Conservation (phyloP, 2,329 filamentous ascomycete species). For the Trichoderma sp. region DNA sequence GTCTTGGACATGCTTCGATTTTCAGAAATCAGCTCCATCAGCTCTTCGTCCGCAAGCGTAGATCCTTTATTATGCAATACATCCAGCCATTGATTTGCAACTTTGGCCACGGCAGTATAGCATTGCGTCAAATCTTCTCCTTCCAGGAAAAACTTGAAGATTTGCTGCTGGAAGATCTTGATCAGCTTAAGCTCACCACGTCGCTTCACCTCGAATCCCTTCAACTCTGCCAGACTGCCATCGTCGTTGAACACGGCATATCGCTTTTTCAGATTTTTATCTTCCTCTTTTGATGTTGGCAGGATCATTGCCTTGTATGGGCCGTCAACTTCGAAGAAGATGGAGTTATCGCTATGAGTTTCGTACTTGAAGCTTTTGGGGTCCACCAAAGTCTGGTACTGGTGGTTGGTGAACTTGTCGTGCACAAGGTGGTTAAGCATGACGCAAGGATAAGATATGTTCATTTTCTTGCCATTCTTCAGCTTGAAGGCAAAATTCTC, state of each 20-base stretch:
- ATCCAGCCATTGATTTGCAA: conserved; percentile 95
- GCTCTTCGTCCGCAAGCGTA: conserved; percentile 90
- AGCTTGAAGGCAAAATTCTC: conserved; percentile 95
- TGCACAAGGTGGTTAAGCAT: conserved; percentile 99
- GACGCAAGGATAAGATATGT: conserved; percentile 97
- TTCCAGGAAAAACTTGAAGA: conserved; percentile 99
- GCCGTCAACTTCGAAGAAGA: conserved; percentile 98
- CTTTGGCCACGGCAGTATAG: conserved; percentile 86
- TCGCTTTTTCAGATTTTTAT: conserved; percentile 99
- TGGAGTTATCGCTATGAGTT: conserved; percentile 97
- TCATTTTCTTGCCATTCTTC: conserved; percentile 91
- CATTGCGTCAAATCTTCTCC: conserved; percentile 83
- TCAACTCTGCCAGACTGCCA: conserved; percentile 88
- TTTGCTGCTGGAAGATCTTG: conserved; percentile 99
- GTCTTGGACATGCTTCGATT: conserved; percentile 98
- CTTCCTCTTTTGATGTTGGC: conserved; percentile 96
- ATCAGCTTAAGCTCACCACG: conserved; percentile 97
- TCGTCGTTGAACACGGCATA: conserved; percentile 99
- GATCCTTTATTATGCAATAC: conserved; percentile 84
- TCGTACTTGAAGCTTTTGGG: conserved; percentile 81
- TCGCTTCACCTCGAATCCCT: conserved; percentile 96
- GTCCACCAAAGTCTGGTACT: conserved; percentile 89
- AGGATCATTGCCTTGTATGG: conserved; percentile 97
- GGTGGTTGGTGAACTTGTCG: conserved; percentile 90
- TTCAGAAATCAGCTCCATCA: conserved; percentile 99